These are phyloP conservation scores for Piedraia hortae DNA, from an alignment of 2,329 filamentous ascomycete species.

Conservation along the genomic window DNA sequence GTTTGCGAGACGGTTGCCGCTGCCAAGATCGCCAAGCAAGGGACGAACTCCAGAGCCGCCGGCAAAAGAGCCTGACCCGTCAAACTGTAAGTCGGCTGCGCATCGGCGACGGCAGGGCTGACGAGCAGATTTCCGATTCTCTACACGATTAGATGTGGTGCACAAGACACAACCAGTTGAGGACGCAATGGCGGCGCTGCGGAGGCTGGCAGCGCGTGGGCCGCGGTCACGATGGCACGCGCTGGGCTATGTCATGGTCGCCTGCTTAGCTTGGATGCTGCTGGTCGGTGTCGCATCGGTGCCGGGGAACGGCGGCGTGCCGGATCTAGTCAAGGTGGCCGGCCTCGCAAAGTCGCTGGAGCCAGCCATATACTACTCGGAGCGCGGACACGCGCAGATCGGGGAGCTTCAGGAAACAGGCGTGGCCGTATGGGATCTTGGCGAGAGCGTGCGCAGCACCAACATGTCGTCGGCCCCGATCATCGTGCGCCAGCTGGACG, in stretches of 20 bases:
- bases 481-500: slow-evolving; percentile 65
- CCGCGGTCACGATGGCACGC: slow-evolving; percentile 45
- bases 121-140: slow-evolving; percentile 53
- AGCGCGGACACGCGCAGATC: slow-evolving; percentile 65
- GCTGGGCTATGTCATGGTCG: slow-evolving; percentile 31
- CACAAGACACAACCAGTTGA: slow-evolving; percentile 69
- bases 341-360: slow-evolving; percentile 77
- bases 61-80: background rate
- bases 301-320: slow-evolving; percentile 36
- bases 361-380: slow-evolving; percentile 80
- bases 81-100: background rate
- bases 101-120: background rate
- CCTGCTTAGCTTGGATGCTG: slow-evolving; percentile 35
- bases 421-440: slow-evolving; percentile 80
- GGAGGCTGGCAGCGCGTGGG: slow-evolving; percentile 28
- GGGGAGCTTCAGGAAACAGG: slow-evolving; percentile 73
- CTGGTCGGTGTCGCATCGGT: slow-evolving; percentile 42
- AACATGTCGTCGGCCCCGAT: slow-evolving; percentile 76
- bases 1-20: slow-evolving; percentile 19
- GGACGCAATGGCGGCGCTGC: slow-evolving; percentile 35
- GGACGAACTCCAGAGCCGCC: slow-evolving; percentile 12
- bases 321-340: slow-evolving; percentile 74
- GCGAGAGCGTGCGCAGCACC: slow-evolving; percentile 64
- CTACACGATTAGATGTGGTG: slow-evolving; percentile 63
- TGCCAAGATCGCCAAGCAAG: slow-evolving; percentile 26